A percentile compares a stretch with the other conserved stretches of the same genome.
Conservation (phyloP, 306 rosid genomes). For the Cucurbita moschata region DNA sequence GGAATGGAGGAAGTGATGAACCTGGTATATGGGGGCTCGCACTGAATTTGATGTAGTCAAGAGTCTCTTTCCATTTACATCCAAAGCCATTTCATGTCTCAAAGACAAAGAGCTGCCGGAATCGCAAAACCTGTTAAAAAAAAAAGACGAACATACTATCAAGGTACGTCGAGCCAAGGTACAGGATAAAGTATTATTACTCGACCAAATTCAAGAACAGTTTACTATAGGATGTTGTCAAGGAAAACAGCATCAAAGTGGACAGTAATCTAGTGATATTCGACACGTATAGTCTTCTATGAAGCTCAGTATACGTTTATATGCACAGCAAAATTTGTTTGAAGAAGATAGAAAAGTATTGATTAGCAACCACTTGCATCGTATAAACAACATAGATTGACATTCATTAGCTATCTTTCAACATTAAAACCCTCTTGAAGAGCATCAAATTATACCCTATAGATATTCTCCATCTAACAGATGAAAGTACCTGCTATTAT, state of each 20-base stretch:
- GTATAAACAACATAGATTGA: background rate
- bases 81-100: constrained; percentile 93
- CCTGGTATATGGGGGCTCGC: constrained; percentile 94
- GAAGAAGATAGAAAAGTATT: background rate
- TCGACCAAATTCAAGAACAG: background rate
- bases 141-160: background rate
- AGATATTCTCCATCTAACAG: too few species aligned
- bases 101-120: constrained; percentile 37
- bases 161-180: background rate
- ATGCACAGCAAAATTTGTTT: background rate
- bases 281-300: background rate
- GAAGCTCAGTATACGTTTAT: background rate
- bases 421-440: background rate
- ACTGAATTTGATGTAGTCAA: constrained; percentile 61
- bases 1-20: background rate
- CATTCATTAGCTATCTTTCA: background rate
- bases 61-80: constrained; percentile 71
- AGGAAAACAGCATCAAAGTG: background rate
- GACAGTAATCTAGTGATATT: background rate
- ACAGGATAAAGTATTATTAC: background rate
- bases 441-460: background rate
- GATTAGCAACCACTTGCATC: background rate
- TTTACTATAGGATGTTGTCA: background rate
- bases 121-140: constrained; percentile 42
- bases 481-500: constrained; percentile 50